Conservation (phyloP, 2,329 filamentous ascomycete species). For the Calonectria pseudoturangicola region DNA sequence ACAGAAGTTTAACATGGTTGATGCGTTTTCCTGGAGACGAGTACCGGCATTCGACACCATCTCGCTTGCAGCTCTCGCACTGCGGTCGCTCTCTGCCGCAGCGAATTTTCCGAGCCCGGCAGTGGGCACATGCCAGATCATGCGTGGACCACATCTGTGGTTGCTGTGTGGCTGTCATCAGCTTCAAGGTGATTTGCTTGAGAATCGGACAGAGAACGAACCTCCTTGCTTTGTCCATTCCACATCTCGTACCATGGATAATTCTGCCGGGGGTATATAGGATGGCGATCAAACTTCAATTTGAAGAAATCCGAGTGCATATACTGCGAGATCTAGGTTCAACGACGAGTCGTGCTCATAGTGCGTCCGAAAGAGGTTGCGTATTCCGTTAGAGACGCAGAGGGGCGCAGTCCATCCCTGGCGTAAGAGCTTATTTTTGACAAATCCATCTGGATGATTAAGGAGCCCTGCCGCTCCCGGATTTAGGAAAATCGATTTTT, state of each 20-base stretch:
- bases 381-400: slow-evolving; percentile 41
- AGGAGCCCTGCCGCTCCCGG: slow-evolving; percentile 27
- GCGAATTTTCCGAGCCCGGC: slow-evolving; percentile 53
- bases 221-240: slow-evolving; percentile 53
- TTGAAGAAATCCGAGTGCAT: slow-evolving; percentile 24
- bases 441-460: slow-evolving; percentile 26
- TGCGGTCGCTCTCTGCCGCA: slow-evolving; percentile 54
- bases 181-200: background rate
- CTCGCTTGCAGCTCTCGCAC: slow-evolving; percentile 55
- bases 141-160: slow-evolving; percentile 56
- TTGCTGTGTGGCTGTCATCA: slow-evolving; percentile 45
- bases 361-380: slow-evolving; percentile 26
- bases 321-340: slow-evolving; percentile 20
- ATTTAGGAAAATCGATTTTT: slow-evolving; percentile 18
- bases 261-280: background rate
- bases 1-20: slow-evolving; percentile 56
- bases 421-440: slow-evolving; percentile 48
- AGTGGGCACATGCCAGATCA: slow-evolving; percentile 55
- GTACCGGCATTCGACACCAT: slow-evolving; percentile 55
- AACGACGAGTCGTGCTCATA: slow-evolving; percentile 15
- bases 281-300: background rate
- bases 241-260: slow-evolving; percentile 46
- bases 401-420: slow-evolving; percentile 40
- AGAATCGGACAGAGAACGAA: slow-evolving; percentile 36
- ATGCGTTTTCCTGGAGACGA: slow-evolving; percentile 55